A percentile compares a stretch with the other conserved stretches of the same genome.
Conservation (phyloP, 495 filamentous ascomycete genomes). For the Hyaloscypha hepaticicola region DNA sequence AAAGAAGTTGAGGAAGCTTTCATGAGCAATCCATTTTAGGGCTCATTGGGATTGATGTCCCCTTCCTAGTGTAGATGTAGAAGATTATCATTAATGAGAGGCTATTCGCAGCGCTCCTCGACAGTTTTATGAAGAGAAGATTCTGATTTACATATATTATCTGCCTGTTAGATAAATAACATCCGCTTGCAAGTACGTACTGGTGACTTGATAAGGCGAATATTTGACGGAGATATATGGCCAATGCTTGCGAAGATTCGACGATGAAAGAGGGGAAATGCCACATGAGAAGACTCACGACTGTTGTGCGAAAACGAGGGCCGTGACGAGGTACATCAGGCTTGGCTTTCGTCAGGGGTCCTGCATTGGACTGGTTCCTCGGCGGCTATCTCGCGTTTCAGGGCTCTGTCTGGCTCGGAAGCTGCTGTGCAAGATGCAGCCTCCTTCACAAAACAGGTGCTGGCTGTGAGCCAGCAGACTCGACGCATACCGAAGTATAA, state of each 20-base stretch:
- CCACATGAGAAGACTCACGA: not conserved
- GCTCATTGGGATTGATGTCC: no score
- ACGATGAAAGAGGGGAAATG: not conserved
- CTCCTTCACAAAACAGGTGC: not conserved
- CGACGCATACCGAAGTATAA: not conserved
- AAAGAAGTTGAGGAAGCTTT: constrained; percentile 54
- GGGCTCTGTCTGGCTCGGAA: not conserved
- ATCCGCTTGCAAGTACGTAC: no score
- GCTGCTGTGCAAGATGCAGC: not conserved
- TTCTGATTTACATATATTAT: no score
- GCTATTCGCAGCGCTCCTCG: no score
- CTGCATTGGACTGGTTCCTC: not conserved
- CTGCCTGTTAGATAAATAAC: no score
- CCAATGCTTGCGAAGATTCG: not conserved
- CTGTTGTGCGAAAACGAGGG: not conserved
- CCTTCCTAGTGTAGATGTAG: no score
- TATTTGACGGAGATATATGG: not conserved
- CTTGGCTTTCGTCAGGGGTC: not conserved
- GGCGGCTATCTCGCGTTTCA: not conserved
- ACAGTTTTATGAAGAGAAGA: no score
- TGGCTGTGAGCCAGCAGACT: not conserved
- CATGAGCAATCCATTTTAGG: constrained; percentile 38
- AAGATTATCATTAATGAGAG: no score
- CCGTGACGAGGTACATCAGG: not conserved
- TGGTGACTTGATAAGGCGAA: not conserved